Evolutionary conservation across 331 rosid species (phyloP).

Genomic region (Prunus yedoensis): DNA sequence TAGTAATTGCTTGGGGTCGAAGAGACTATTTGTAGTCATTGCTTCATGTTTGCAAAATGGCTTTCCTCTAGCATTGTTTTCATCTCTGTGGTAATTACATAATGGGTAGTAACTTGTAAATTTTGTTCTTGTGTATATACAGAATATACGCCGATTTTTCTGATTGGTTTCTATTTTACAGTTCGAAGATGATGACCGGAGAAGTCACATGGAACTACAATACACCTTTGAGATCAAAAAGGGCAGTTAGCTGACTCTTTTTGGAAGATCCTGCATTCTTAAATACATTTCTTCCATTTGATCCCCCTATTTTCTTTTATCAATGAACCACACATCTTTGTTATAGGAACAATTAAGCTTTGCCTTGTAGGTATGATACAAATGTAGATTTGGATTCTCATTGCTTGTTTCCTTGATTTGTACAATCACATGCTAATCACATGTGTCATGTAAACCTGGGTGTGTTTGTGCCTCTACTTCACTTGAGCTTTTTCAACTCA

Average conservation of each 20-base stretch:
- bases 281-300: neutral
- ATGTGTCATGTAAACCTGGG: no score
- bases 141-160: neutral
- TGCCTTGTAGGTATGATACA: slow-evolving; percentile 9
- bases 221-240: slow-evolving; percentile 78
- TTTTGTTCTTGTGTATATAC: neutral
- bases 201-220: slow-evolving; percentile 77
- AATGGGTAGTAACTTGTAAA: neutral
- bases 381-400: neutral
- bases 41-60: neutral
- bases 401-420: neutral
- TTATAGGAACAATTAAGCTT: neutral
- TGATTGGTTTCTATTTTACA: slow-evolving; percentile 17
- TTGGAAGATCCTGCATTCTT: slow-evolving; percentile 7
- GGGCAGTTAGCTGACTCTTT: slow-evolving; percentile 37
- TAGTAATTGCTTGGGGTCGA: neutral
- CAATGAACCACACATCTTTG: slow-evolving; percentile 13
- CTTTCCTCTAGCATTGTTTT: neutral
- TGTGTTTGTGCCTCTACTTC: neutral
- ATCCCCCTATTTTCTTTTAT: slow-evolving; percentile 4
- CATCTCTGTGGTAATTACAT: neutral
- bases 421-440: no score
- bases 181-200: slow-evolving; percentile 92
- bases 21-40: neutral
- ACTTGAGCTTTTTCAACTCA: neutral